Evolutionary conservation across 225 moss, liverwort and hornwort genomes (phyloP), one percentile per base, ranked within the genome.

Genomic region (Anthoceros angustus): DNA sequence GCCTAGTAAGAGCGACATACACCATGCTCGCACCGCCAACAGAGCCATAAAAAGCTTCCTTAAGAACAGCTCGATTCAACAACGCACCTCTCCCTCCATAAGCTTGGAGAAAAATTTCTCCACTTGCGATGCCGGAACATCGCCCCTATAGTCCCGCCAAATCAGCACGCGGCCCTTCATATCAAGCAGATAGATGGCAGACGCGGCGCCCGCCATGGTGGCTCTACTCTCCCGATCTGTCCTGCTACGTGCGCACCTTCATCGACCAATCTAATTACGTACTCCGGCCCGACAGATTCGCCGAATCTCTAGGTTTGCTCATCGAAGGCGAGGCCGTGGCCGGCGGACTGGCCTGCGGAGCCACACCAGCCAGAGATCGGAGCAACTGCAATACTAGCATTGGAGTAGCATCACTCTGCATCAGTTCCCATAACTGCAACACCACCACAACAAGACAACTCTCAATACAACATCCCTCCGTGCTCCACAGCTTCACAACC

Each of bases 161-260:
- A 98, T 83, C 66, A 98, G 79, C 39, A 92, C 92, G 69, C 98
- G 82, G 69, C 89, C 98, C 74, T 98, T 98, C 98, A 98, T 89
- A 74, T 98, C 92, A 78, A 98, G 68, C 64, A 98, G 72, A 78
- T 89, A 98, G 62, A 98, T 88, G 48, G 98, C 98, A 63, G 98
- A 98, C 55, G 98, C 98, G 64, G 92, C 98, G 64, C 98, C 98
- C 48, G 98, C 71, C 92, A 98, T 98, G 73, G 72, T 83, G 86
- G 2, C 61, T 11, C 55, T 39, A 64, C 67, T 4, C 26, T 45
- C 63, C 64, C 66, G 69, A 67, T 66, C 71, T 39, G 70, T 62
- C 66, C 64, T 62, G 12, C 72, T 71, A 21, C 62, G 70, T 20
- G 12, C 62, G 70, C 48, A 25, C 74, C 65, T 63, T 81, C 63